Evolutionary conservation across 169 alveolate genomes (phyloP), one percentile per base, ranked within the genome.

Genomic region (Plasmodium knowlesi): DNA sequence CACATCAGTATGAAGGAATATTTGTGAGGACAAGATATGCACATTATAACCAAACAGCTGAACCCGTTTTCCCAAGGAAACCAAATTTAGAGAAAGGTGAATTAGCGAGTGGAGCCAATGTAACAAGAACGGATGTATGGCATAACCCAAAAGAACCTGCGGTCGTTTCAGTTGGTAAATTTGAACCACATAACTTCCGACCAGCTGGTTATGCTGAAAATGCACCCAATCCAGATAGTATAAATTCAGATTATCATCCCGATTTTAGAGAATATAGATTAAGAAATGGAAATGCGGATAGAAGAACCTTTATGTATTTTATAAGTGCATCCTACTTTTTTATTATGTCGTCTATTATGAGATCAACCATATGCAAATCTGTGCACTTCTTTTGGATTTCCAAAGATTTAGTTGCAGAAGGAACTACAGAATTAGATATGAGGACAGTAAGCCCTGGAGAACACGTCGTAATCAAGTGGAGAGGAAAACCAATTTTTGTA

Each of bases 111-210:
- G 98, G 98, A 16, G 98, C 98, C 12, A 97, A 95, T 50, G 97
- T 97, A 67, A 96, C 98, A 41, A 85, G 98, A 39, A 97, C 98
- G 22, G 94, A 96, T 79, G 98, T 97, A 28, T 97, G 98, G 98
- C 95, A 96, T 82, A 72, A 81, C 46, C 98, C 97, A n/a, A 92
- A 96, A 57, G 98, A 97, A 85, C 98, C 98, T 5, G 98, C 98
- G n/a, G 92, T 97, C 14, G 96, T 96, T 10, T 97, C 98, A 28
- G 96, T 97, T 4, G 97, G 97, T 14, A 96, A 93, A 92, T 92
- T 97, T 83, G 92, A 93, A n/a, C 98, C 98, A n/a, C 97, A 92
- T 78, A 95, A 97, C 95, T 97, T 96, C 82, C 95, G 98, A n/a
- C 96, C 98, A 9, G 97, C 96, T 9, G 98, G 98, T 16, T 96